Percentiles rank a stretch among this genome's conserved stretches.
Conservation (phyloP, 2,329 filamentous ascomycete species). For the Trichophyton schoenleinii region DNA sequence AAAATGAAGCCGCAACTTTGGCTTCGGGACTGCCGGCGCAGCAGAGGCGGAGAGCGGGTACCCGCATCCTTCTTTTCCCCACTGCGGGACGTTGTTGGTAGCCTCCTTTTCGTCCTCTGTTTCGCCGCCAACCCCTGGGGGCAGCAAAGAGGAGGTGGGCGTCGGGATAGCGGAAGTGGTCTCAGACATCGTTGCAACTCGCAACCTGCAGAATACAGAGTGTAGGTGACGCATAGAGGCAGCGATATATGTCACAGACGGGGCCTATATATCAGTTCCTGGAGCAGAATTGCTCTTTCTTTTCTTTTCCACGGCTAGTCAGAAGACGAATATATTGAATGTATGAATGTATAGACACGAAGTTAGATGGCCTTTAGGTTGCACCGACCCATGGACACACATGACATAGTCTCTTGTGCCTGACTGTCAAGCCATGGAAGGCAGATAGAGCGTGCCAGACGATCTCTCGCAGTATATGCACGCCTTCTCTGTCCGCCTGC, state of each 20-base stretch:
- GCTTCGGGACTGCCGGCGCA: slow-evolving; percentile 15
- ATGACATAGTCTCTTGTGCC: not conserved
- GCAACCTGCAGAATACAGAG: not conserved
- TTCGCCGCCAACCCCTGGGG: not conserved
- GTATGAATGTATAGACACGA: not conserved
- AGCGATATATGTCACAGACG: not conserved
- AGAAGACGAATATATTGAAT: not conserved
- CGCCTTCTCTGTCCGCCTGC: no score
- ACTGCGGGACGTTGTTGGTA: not conserved
- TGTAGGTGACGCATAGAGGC: not conserved
- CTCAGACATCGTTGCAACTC: not conserved
- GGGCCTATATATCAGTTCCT: not conserved
- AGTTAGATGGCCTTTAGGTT: not conserved
- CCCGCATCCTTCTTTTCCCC: not conserved
- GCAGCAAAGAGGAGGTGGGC: not conserved
- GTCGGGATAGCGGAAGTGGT: slow-evolving; percentile 2
- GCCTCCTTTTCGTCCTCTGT: not conserved
- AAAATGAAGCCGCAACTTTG: slow-evolving; percentile 27
- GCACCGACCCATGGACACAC: not conserved
- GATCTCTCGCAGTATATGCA: no score
- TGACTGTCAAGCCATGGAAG: not conserved
- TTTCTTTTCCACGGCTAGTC: not conserved
- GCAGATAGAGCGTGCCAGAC: not conserved
- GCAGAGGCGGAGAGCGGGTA: not conserved
- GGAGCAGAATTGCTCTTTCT: not conserved